phyloP scores from a whole-genome alignment of 108 stramenopile genomes.

The Hondaea fermentalgiana region DNA sequence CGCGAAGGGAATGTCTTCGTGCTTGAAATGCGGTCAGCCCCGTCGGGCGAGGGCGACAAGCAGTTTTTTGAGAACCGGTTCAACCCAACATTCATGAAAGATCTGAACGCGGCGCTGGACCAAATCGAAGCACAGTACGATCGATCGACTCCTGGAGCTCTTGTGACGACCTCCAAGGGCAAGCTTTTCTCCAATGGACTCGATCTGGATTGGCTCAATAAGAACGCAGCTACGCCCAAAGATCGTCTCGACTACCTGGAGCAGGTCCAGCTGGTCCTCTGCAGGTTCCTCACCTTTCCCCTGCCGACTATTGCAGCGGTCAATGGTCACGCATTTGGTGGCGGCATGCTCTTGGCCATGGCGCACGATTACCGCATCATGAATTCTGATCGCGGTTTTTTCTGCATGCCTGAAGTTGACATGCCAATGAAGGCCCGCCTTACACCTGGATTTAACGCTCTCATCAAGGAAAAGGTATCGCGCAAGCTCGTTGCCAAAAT shows the following conservation, averaged over 20 bases:
- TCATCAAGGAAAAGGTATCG: slow-evolving; percentile 56
- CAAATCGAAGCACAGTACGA: not conserved
- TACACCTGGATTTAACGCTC: slow-evolving; percentile 54
- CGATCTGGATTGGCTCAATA: slow-evolving; percentile 49
- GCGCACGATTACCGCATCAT: slow-evolving; percentile 59
- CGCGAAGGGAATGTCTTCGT: not conserved
- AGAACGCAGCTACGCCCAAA: not conserved
- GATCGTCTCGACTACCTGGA: not conserved
- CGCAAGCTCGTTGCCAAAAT: not conserved
- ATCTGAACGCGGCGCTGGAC: not conserved
- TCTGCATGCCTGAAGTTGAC: slow-evolving; percentile 54
- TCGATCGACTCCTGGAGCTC: not conserved
- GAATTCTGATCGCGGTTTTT: slow-evolving; percentile 47
- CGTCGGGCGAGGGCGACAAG: not conserved
- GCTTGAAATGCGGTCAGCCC: not conserved
- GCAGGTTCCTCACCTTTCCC: slow-evolving; percentile 41
- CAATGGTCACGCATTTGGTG: slow-evolving; percentile 60
- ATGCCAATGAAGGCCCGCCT: slow-evolving; percentile 45
- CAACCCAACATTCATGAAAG: not conserved
- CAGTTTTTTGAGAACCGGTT: not conserved
- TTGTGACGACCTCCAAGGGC: slow-evolving; percentile 7
- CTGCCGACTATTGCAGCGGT: slow-evolving; percentile 51
- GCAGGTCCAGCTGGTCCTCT: slow-evolving; percentile 28
- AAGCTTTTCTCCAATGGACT: slow-evolving; percentile 61
- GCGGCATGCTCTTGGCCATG: slow-evolving; percentile 53